Evolutionary conservation across 495 filamentous ascomycete genomes (phyloP).

Genomic region (Penicillium manginii): DNA sequence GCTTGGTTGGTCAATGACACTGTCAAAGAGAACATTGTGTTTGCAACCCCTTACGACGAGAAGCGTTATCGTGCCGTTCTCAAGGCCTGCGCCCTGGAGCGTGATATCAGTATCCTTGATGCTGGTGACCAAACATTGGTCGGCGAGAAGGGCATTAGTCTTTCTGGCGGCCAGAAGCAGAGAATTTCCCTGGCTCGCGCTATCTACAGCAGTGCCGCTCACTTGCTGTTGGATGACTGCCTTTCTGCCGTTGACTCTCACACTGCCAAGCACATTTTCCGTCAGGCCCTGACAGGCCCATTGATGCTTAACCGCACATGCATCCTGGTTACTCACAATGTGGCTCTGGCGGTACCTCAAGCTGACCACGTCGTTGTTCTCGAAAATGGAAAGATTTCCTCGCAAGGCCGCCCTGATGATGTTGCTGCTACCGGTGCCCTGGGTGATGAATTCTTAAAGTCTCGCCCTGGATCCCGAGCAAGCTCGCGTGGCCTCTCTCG

Average conservation of each 20-base stretch:
- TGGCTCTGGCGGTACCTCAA: slow-evolving; percentile 77
- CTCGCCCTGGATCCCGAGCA: slow-evolving; percentile 64
- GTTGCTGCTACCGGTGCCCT: slow-evolving; percentile 83
- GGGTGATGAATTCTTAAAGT: slow-evolving; percentile 80
- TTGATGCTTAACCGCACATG: slow-evolving; percentile 89
- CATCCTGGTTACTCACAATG: slow-evolving; percentile 96
- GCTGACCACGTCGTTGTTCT: slow-evolving; percentile 82
- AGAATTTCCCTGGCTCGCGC: slow-evolving; percentile 93
- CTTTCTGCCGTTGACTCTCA: slow-evolving; percentile 98
- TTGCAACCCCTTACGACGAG: slow-evolving; percentile 81
- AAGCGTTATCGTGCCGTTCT: slow-evolving; percentile 86
- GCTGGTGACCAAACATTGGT: slow-evolving; percentile 92
- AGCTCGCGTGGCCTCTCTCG: slow-evolving; percentile 73
- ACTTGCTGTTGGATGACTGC: slow-evolving; percentile 93
- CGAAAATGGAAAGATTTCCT: slow-evolving; percentile 79
- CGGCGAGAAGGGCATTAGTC: slow-evolving; percentile 94
- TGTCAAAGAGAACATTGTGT: slow-evolving; percentile 95
- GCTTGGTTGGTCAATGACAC: slow-evolving; percentile 97
- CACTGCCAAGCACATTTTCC: slow-evolving; percentile 98
- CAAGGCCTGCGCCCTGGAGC: slow-evolving; percentile 88
- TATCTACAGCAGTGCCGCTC: slow-evolving; percentile 87
- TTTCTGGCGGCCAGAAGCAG: slow-evolving; percentile 98
- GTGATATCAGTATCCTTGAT: slow-evolving; percentile 90
- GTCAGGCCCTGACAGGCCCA: slow-evolving; percentile 85
- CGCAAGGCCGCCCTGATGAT: slow-evolving; percentile 75